These are phyloP conservation scores for Kuraishia capsulata DNA, from an alignment of 805 yeast genomes.

Conservation along the genomic window DNA sequence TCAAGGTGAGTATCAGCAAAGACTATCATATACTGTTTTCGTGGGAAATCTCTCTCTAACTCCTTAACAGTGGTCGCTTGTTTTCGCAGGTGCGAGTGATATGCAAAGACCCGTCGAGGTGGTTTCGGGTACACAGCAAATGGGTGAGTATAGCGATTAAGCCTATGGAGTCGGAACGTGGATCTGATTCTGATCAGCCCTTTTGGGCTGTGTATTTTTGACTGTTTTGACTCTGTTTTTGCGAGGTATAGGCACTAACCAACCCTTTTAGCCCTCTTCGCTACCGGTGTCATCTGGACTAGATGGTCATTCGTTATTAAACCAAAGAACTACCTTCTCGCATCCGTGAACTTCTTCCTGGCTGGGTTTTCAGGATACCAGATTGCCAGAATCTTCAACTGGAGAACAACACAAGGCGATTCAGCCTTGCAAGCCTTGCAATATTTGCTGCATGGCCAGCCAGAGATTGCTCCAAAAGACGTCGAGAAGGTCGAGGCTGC, in stretches of 20 bases:
- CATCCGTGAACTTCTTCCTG: slow-evolving; percentile 88
- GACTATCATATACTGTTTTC: neutral
- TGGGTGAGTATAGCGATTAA: slow-evolving; percentile 18
- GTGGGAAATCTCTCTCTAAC: neutral
- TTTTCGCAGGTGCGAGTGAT: slow-evolving; percentile 86
- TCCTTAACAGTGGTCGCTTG: slow-evolving; percentile 65
- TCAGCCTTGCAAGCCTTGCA: slow-evolving; percentile 41
- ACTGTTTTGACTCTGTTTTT: no score
- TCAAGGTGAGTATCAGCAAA: slow-evolving; percentile 28
- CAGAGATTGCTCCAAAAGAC: neutral
- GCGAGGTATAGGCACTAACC: slow-evolving; percentile 3
- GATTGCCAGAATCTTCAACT: slow-evolving; percentile 45
- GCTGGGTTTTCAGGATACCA: slow-evolving; percentile 88
- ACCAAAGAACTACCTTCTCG: slow-evolving; percentile 81
- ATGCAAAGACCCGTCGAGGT: slow-evolving; percentile 85
- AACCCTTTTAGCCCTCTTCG: slow-evolving; percentile 53
- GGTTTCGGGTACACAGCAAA: slow-evolving; percentile 81
- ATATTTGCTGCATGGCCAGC: slow-evolving; percentile 50
- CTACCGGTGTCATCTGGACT: slow-evolving; percentile 95
- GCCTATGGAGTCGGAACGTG: no score
- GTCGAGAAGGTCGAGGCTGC: neutral
- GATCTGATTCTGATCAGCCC: neutral
- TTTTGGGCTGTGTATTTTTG: neutral
- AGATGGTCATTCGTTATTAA: slow-evolving; percentile 93
- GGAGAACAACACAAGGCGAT: slow-evolving; percentile 61